Evolutionary conservation across 345 rosid genomes (phyloP).

Genomic region (Salix arbutifolia): DNA sequence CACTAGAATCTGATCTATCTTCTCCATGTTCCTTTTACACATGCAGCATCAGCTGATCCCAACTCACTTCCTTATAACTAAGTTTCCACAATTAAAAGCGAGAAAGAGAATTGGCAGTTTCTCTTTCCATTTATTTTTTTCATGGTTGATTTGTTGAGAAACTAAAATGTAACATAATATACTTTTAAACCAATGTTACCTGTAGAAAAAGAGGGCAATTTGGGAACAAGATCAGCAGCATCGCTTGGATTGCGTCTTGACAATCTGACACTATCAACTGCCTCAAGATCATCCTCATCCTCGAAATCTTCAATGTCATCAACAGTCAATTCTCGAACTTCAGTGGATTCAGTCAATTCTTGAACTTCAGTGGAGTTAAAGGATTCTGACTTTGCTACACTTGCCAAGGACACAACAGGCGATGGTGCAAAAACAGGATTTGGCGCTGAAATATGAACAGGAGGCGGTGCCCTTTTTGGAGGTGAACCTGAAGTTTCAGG

Average conservation of each 20-base stretch:
- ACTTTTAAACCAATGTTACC: slow-evolving; percentile 39
- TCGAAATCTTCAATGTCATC: slow-evolving; percentile 99
- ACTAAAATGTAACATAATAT: neutral
- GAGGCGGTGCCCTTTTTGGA: slow-evolving; percentile 87
- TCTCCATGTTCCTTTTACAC: no score
- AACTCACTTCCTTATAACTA: no score
- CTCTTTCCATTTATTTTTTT: no score
- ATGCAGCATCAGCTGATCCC: no score
- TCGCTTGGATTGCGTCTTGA: slow-evolving; percentile 67
- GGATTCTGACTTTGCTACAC: slow-evolving; percentile 60
- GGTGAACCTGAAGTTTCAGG: slow-evolving; percentile 87
- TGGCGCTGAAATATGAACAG: slow-evolving; percentile 42
- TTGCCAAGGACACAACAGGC: slow-evolving; percentile 40
- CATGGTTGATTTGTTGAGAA: neutral
- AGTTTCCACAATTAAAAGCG: no score
- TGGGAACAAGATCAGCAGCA: slow-evolving; percentile 68
- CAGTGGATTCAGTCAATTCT: slow-evolving; percentile 77
- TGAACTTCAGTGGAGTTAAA: slow-evolving; percentile 57
- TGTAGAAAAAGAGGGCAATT: slow-evolving; percentile 75
- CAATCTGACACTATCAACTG: slow-evolving; percentile 58
- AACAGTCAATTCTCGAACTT: slow-evolving; percentile 76
- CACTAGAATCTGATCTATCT: no score
- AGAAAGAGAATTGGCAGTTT: no score
- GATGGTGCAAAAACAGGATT: slow-evolving; percentile 32
- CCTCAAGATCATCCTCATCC: slow-evolving; percentile 58